Evolutionary conservation across 192 early-diverging fungal genomes (phyloP), one percentile per base, ranked within the genome.

Genomic region (Dimargaris cristalligena): DNA sequence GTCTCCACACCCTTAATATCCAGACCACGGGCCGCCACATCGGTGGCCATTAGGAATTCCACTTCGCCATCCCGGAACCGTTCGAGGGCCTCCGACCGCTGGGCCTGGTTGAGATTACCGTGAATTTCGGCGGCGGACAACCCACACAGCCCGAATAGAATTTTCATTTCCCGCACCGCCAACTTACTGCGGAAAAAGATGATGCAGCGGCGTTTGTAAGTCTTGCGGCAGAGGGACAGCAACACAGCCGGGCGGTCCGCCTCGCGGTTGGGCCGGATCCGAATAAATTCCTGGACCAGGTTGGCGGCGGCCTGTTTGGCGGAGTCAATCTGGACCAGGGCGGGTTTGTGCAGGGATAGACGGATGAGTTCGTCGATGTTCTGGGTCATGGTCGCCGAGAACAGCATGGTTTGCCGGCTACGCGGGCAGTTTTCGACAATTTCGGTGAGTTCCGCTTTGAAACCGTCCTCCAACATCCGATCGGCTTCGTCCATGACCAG

Each of bases 341-440:
- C 88, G 30, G 94, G 96, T 26, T 83, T 71, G 57, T 88, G 78
- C 50, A 99, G 77, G 1, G 94, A 97, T 61, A 99, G 79, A 29
- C 89, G 85, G 48, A 96, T 86, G 26, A 99, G 78, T 64, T 96
- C 85, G 62, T 99, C 92, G 33, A 95, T 86, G 60, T 94, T 92
- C 66, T 96, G 92, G 9, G 96, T 99, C 96, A 97, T 97, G 18
- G 96, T 99, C 23, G 96, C 96, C 28, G 96, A 99, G 72, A 99
- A 99, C 6, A 99, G 74, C 92, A 99, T 94, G 2, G 94, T 93
- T 67, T 99, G 96, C 49, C 96, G 81, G 46, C 76, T 79, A 58
- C 80, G 78, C 2, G 96, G 96, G 45, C 86, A 88, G 45, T 83
- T 55, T 54, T 84, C 86, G 65, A 99, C 78, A 68, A 99, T 96